Base-by-base conservation (phyloP, 2,329 filamentous ascomycete genomes). In the Penicillium sp. region DNA sequence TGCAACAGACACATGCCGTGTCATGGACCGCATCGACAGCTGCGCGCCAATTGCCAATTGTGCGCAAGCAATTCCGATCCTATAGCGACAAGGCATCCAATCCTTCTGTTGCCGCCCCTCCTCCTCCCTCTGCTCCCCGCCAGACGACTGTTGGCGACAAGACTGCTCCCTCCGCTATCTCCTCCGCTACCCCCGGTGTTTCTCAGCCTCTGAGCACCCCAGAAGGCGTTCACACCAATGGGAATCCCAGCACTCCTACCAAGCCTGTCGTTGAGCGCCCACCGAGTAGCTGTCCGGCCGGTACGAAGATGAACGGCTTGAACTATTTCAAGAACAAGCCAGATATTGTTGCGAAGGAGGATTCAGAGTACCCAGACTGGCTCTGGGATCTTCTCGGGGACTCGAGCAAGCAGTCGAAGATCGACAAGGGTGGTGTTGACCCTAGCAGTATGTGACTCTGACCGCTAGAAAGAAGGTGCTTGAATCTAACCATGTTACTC, bases 341-440 rank as follows among this genome's bases (percentile, higher is more conserved):
- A 6, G 76, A 79, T 39, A 62, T 80, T 25, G 55, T 79, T 53
- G 79, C 79, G 12, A 61, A 75, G 67, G 79, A 81, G 57, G 79
- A 82, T 62, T 71, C 73, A 43, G 79, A 81, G 63, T 82, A 82
- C 63, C 79, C 79, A 14, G 75, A 79, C 14, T 82, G 79, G 79
- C 62, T 82, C 55, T 82, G 79, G 79, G 70, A 64, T 4, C 66
- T 82, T 58, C 63, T 81, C 59, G 76, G 78, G 53, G 70, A 75
- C 55, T 57, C 67, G n/a, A 71, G 68, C 57, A 74, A 72, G 49
- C 64, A 73, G 28, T 66, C 68, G 15, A 73, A 73, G 52, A 67
- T 61, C 5, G 67, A 71, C 17, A 60, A 69, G 58, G 75, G 74
- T 14, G 73, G 74, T 54, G 75, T 79, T 41, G 78, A 79, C 62